phyloP scores from a whole-genome alignment of 345 rosid genomes.

The Gossypium australe region DNA sequence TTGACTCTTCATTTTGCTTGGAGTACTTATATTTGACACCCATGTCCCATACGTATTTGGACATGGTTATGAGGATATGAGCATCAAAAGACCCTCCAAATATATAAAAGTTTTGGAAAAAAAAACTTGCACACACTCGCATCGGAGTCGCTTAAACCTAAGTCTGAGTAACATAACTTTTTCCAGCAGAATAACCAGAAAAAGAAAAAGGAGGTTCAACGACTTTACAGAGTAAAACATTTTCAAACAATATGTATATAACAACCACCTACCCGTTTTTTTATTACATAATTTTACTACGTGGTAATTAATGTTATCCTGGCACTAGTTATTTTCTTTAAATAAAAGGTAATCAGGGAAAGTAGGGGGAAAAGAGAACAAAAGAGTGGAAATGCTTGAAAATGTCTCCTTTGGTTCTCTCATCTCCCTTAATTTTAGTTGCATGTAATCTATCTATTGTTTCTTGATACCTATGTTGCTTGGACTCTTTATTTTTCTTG shows the following conservation, averaged over 20 bases:
- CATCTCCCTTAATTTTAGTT: background rate
- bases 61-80: background rate
- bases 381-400: background rate
- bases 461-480: background rate
- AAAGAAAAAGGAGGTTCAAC: background rate
- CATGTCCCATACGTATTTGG: background rate
- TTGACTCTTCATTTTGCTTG: background rate
- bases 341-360: background rate
- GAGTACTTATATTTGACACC: background rate
- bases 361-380: background rate
- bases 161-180: background rate
- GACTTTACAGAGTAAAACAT: background rate
- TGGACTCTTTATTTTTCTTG: background rate
- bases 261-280: background rate
- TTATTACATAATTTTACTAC: background rate
- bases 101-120: background rate
- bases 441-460: background rate
- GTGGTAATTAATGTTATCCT: background rate
- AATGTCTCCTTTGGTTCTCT: background rate
- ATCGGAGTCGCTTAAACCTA: background rate
- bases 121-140: background rate
- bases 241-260: background rate
- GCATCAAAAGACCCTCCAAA: background rate
- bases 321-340: background rate
- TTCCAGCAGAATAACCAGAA: background rate